phyloP scores from a whole-genome alignment of 495 filamentous ascomycete species.

The Echria macrotheca region DNA sequence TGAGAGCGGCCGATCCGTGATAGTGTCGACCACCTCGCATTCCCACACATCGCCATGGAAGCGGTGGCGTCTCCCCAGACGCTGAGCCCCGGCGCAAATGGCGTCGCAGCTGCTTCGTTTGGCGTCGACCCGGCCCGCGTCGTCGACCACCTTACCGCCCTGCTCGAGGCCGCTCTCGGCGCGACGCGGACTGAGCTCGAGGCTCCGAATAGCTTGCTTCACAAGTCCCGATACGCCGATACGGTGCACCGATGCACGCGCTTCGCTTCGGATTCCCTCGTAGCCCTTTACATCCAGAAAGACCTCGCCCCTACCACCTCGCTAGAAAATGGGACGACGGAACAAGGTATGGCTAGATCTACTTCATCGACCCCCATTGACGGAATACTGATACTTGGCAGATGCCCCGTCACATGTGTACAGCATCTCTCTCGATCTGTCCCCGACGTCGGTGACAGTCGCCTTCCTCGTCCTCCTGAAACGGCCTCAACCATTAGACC shows the following conservation, averaged over 20 bases:
- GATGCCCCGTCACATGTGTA: slow-evolving; percentile 57
- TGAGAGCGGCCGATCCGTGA: slow-evolving; percentile 14
- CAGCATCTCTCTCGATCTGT: slow-evolving; percentile 73
- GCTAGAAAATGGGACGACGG: slow-evolving; percentile 32
- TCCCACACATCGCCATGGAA: slow-evolving; percentile 37
- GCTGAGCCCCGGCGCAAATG: slow-evolving; percentile 38
- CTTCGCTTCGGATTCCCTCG: slow-evolving; percentile 82
- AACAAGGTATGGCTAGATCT: slow-evolving; percentile 25
- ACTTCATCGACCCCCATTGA: too few species aligned
- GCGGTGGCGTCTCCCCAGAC: slow-evolving; percentile 37
- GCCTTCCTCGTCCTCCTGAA: slow-evolving; percentile 87
- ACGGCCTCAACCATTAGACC: slow-evolving; percentile 78
- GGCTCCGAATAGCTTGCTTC: slow-evolving; percentile 73
- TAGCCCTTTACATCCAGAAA: slow-evolving; percentile 85
- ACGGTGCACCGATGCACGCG: slow-evolving; percentile 82
- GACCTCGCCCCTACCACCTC: slow-evolving; percentile 51
- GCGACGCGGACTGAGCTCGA: slow-evolving; percentile 77
- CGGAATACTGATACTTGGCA: slow-evolving; percentile 14
- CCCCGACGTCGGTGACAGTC: slow-evolving; percentile 69
- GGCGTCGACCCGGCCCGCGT: slow-evolving; percentile 49
- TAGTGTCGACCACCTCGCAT: background rate
- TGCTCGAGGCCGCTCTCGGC: slow-evolving; percentile 80
- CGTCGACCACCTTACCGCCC: slow-evolving; percentile 71
- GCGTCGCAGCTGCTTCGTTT: slow-evolving; percentile 38
- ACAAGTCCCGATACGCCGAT: slow-evolving; percentile 59